Evolutionary conservation across 2,329 filamentous ascomycete genomes (phyloP).

Genomic region (Nannizzia gypsea): DNA sequence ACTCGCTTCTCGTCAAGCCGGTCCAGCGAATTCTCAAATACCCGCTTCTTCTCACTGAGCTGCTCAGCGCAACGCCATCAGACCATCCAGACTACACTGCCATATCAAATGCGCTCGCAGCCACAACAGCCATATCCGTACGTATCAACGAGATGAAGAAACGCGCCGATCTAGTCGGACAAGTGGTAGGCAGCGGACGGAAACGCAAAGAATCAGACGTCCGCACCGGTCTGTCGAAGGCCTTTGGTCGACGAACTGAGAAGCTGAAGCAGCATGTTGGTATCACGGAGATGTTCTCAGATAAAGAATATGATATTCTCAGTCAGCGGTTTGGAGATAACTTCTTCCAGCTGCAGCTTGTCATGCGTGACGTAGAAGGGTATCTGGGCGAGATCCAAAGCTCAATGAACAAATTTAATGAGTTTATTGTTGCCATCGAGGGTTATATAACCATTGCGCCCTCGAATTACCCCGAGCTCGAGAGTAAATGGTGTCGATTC

Average conservation of each 20-base stretch:
- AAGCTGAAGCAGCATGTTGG: slow-evolving; percentile 65
- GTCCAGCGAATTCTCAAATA: slow-evolving; percentile 93
- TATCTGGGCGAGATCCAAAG: slow-evolving; percentile 71
- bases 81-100: slow-evolving; percentile 71
- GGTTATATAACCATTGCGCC: slow-evolving; percentile 59
- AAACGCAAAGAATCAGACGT: slow-evolving; percentile 85
- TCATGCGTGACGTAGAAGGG: slow-evolving; percentile 84
- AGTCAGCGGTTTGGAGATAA: slow-evolving; percentile 85
- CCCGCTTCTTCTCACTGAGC: slow-evolving; percentile 67
- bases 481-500: slow-evolving; percentile 90
- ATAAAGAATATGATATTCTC: slow-evolving; percentile 66
- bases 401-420: slow-evolving; percentile 71
- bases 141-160: slow-evolving; percentile 92
- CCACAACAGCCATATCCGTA: slow-evolving; percentile 49
- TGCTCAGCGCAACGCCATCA: slow-evolving; percentile 65
- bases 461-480: slow-evolving; percentile 67
- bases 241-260: slow-evolving; percentile 78
- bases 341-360: slow-evolving; percentile 82
- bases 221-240: slow-evolving; percentile 70
- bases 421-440: slow-evolving; percentile 71
- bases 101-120: slow-evolving; percentile 61
- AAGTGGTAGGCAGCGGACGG: slow-evolving; percentile 61
- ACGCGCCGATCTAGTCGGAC: slow-evolving; percentile 81
- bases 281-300: slow-evolving; percentile 57
- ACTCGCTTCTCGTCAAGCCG: slow-evolving; percentile 93